Evolutionary conservation across 2,329 filamentous ascomycete species (phyloP), one percentile per base, ranked within the genome.

Genomic region (Zymoseptoria ardabiliae): DNA sequence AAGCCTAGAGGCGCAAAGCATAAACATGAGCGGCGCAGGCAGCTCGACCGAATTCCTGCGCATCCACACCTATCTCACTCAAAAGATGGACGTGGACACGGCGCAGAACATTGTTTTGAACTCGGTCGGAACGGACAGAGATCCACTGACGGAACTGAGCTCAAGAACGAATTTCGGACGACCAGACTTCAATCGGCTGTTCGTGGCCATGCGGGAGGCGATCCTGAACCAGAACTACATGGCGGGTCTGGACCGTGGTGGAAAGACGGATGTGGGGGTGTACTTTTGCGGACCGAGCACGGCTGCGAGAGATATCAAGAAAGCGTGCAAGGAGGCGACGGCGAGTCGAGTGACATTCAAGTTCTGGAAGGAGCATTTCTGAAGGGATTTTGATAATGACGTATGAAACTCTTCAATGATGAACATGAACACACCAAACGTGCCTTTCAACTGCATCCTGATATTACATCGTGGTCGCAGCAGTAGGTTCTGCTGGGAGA

Each of bases 71-170:
- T 99, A 97, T 72, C 87, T 99, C 45, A 99, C 94, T 0, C 92
- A 97, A 76, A 89, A 87, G 69, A 84, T 97, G 61, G 93, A 97
- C 74, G 84, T 87, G 67, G 92, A 99, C 74, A 96, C 91, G 0
- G 88, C 91, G 2, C 89, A 97, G 69, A 99, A 99, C 75, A 97
- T 99, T 72, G 91, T 97, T 54, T 85, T 99, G 64, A 97, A 99
- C 79, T 92, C 87, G 57, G 93, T 97, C 19, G 94, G 94, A 57
- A 86, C 89, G 48, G 87, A 88, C 49, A 82, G 90, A 63, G 94
- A 99, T 74, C 94, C 94, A 0, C 81, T 99, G 23, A 99, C 94
- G 0, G 93, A 97, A 76, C 81, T 99, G 62, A 90, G 88, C 74
- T 85, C 88, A 1, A 84, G 92, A 59, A 99, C 94, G 20, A 96